Base-by-base conservation (phyloP, 495 filamentous ascomycete genomes). In the Penicillium herquei region DNA sequence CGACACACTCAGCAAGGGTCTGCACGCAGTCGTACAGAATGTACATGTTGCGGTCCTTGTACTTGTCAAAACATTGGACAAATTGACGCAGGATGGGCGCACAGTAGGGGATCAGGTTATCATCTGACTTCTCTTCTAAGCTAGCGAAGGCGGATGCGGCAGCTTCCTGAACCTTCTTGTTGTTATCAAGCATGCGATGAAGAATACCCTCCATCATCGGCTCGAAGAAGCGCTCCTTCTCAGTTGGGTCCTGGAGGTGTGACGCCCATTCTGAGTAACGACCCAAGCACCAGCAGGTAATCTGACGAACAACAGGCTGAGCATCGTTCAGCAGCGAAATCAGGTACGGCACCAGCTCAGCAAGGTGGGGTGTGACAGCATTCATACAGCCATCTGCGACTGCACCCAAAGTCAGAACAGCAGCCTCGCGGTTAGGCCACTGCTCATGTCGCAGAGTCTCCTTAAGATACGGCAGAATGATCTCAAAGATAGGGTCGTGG, bases 1-100 rank as follows among this genome's bases (percentile, higher is more conserved):
- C 89, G 45, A 98, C 88, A 68, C 92, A 87, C 66, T 99, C 95
- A 12, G 94, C 94, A 39, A 99, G 77, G 0, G 95, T 98, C 72
- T 99, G 94, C 45, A 99, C 89, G 72, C 94, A 99, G 75, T 98
- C 95, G 73, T 99, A 99, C 35, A 99, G 84, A 54, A 98, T 91
- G 75, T 93, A 97, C 85, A 96, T 96, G 77, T 99, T 99, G 48
- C 90, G 85, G 69, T 98, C 93, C 78, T 99, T 97, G 82, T 98
- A 99, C 70, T 87, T 90, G 26, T 72, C 79, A 74, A 99, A 98
- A 70, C 95, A 98, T 55, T 81, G 75, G 39, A 96, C 93, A 64
- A 92, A 98, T 69, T 98, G 95, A 40, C 83, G 85, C 47, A 98
- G 84, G 60, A 99, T 99, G 31, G 91, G 89, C 45, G 87, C 81